Percentiles rank a stretch among this genome's conserved stretches.
Conservation (phyloP, 331 rosid genomes). For the Saraca asoca region DNA sequence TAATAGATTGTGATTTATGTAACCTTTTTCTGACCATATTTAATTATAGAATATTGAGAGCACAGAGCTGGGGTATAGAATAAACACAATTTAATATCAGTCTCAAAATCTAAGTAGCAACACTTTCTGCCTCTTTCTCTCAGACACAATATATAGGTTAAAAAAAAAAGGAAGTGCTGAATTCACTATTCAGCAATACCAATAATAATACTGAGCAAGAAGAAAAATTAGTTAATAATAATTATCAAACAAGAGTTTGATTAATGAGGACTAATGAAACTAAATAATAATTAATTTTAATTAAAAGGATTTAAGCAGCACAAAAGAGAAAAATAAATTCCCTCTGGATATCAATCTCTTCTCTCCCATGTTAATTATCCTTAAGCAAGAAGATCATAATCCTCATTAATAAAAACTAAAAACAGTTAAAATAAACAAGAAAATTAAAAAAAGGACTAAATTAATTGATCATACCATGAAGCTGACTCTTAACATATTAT, state of each 20-base stretch:
- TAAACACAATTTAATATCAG: too few species aligned
- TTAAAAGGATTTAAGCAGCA: not conserved
- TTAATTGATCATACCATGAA: slow-evolving; percentile 37
- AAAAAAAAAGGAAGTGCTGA: not conserved
- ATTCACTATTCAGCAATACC: slow-evolving; percentile 23
- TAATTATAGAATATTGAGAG: slow-evolving; percentile 3
- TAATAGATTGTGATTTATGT: slow-evolving; percentile 20
- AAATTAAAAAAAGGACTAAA: slow-evolving; percentile 27
- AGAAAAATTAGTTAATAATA: too few species aligned
- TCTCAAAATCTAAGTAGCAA: not conserved
- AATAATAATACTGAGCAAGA: slow-evolving; percentile 9
- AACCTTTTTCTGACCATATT: slow-evolving; percentile 23
- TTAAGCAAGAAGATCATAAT: slow-evolving; percentile 43
- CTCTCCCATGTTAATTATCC: slow-evolving; percentile 44
- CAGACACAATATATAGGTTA: slow-evolving; percentile 50
- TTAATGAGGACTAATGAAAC: not conserved
- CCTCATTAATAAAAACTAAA: slow-evolving; percentile 73
- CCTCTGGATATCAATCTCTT: slow-evolving; percentile 45
- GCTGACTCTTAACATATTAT: slow-evolving; percentile 58
- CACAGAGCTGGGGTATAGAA: too few species aligned
- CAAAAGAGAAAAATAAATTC: slow-evolving; percentile 20
- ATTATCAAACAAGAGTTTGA: too few species aligned
- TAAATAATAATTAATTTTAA: not conserved
- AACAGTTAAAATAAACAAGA: slow-evolving; percentile 23
- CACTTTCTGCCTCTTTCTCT: slow-evolving; percentile 88